Conservation (phyloP, 2,329 filamentous ascomycete genomes). For the Phaeosphaeriaceae sp. region DNA sequence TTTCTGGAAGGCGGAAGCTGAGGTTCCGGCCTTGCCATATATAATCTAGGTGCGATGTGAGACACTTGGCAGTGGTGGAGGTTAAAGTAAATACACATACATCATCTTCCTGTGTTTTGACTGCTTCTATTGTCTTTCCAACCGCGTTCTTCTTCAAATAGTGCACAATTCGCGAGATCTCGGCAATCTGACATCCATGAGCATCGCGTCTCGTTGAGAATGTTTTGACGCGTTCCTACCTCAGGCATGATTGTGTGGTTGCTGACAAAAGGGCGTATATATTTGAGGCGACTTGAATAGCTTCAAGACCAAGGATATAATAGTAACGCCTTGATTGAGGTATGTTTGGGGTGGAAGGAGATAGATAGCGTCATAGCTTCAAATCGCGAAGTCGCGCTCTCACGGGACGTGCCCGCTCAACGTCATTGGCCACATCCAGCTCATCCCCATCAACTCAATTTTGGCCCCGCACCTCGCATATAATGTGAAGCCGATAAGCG, state of each 20-base stretch:
- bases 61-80: neutral
- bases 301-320: too few relatives aligned
- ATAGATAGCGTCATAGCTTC: conserved; percentile 10
- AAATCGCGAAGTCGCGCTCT: conserved; percentile 32
- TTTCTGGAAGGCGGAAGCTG: conserved; percentile 73
- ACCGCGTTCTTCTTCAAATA: conserved; percentile 84
- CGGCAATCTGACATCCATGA: conserved; percentile 51
- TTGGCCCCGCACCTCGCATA: neutral
- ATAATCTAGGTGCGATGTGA: conserved; percentile 61
- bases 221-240: conserved; percentile 26
- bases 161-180: conserved; percentile 83
- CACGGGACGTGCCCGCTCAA: conserved; percentile 33
- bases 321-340: too few relatives aligned
- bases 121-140: conserved; percentile 76
- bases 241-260: conserved; percentile 42
- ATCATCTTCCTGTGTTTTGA: conserved; percentile 76
- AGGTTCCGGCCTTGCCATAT: conserved; percentile 89
- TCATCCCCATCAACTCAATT: conserved; percentile 2
- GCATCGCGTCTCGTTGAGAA: neutral
- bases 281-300: neutral
- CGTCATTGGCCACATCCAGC: conserved; percentile 32
- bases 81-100: conserved; percentile 14
- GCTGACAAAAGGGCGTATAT: neutral
- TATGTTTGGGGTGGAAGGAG: too few relatives aligned
- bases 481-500: too few relatives aligned